Base-by-base conservation (phyloP, 176 grass and related monocot species). In the Oryza meyeriana region DNA sequence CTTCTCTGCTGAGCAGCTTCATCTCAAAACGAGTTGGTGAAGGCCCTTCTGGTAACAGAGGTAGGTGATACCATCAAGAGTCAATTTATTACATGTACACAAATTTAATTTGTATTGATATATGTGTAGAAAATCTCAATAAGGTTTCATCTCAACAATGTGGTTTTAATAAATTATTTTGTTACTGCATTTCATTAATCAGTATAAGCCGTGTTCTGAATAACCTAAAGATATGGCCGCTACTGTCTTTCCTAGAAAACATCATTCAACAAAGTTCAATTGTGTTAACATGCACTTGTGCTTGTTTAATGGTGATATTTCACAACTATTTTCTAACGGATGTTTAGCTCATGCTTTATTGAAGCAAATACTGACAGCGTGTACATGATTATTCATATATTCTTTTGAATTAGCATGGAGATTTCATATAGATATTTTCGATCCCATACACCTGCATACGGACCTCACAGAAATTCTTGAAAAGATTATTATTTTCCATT, bases 31-130 rank as follows among this genome's bases (percentile, higher is more conserved):
- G 87, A 95, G 74, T 74, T 99, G 26, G 63, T 95, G 35, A 99
- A 99, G 82, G 90, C 96, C n/a, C 93, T 95, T 80, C 81, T 99
- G 71, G 96, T 99, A 80, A 99, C 96, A 70, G 96, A 99, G 96
- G 96, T 95, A 83, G 13, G 25, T 64, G 30, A 41, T 4, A 22
- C 35, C 32, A 0, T 50, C 75, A 69, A 71, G 20, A 36, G 64
- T 40, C 35, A 85, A 52, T 0, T 31, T 48, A 24, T 52, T 50
- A 29, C 12, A 71, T 42, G 20, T 66, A 40, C 29, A 40, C 14
- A 72, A 42, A 42, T 34, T 34, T 6, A 48, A 35, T 82, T 47
- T 65, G 57, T 59, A 78, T 67, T 28, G 11, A 48, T 81, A 78
- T 44, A 29, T 8, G 22, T 52, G 69, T 28, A 24, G 41, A 35